Conservation (phyloP, 257 asterid genomes). For the Oldenlandia corymbosa region DNA sequence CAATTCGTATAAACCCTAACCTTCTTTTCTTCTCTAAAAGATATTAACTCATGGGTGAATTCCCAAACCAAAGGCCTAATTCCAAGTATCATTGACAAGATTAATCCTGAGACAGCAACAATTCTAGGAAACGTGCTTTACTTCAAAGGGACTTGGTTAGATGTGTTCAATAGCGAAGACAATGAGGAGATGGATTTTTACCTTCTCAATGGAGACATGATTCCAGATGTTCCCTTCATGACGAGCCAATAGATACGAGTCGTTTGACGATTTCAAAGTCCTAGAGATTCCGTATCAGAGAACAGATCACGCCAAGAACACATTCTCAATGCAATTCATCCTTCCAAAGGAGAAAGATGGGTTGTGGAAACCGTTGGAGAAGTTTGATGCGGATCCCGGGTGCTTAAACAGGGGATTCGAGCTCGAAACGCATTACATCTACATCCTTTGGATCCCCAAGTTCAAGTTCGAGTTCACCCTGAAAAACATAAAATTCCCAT, state of each 20-base stretch:
- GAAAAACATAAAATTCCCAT: background rate
- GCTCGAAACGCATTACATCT: too few species aligned
- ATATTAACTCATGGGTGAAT: slow-evolving; percentile 19
- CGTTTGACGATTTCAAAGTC: slow-evolving; percentile 7
- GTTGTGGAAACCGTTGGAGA: too few species aligned
- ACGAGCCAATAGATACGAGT: slow-evolving; percentile 7
- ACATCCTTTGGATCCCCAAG: slow-evolving; percentile 15
- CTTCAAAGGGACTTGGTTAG: slow-evolving; percentile 12
- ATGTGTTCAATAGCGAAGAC: background rate
- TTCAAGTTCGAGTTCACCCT: slow-evolving; percentile 9
- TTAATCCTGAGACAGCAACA: background rate
- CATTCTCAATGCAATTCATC: too few species aligned
- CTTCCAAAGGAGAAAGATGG: too few species aligned
- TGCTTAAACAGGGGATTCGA: too few species aligned
- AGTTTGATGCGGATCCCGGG: too few species aligned
- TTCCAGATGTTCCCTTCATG: slow-evolving; percentile 22
- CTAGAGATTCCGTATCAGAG: slow-evolving; percentile 9
- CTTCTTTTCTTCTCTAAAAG: too few species aligned
- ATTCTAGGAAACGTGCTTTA: slow-evolving; percentile 22
- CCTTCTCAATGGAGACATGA: slow-evolving; percentile 11
- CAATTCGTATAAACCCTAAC: too few species aligned
- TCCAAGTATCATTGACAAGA: background rate
- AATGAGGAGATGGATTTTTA: background rate
- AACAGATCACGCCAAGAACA: too few species aligned
- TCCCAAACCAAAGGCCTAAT: slow-evolving; percentile 18